Base-by-base conservation (phyloP, 495 filamentous ascomycete genomes). In the Aspergillus mulundensis region DNA sequence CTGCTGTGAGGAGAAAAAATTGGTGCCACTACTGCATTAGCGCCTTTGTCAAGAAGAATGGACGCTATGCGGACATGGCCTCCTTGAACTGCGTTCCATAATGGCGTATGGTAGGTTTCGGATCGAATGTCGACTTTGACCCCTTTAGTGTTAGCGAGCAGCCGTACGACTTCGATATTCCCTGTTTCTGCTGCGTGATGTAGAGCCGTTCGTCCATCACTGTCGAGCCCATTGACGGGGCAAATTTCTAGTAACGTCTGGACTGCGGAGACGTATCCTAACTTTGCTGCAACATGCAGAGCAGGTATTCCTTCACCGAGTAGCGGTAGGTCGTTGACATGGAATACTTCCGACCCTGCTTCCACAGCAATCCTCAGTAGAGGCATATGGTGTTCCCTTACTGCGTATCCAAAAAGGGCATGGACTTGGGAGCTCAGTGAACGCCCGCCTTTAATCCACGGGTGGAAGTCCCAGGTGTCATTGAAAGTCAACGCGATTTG, bases 401-500 rank as follows among this genome's bases (percentile, higher is more conserved):
- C 53, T 34, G 62, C 59, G 59, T 59, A 67, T 44, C 62, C 59
- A 34, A 68, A 58, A 11, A 68, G 58, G n/a, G 50, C 52, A 60
- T 66, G 65, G 5, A 66, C 15, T 41, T 48, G 61, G 3, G 63
- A 68, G 21, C 8, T 7, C 19, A 43, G 23, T 43, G 63, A 68
- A 15, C 60, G 60, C 8, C 65, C 65, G 20, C 61, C 60, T 23
- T 52, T 7, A 0, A 43, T 14, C 66, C 60, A 66, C 36, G 63
- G 66, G 46, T 66, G 58, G 30, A 68, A 54, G 38, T 62, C 58
- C 61, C 64, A 67, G 32, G 56, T 56, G 18, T 67, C 61, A 48
- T 67, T 64, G 28, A 61, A 60, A 40, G 24, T 43, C 23, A 56
- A 8, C 2, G 59, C 54, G 16, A 64, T 56, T 25, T 20, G 20